Evolutionary conservation across 768 basidiomycete genomes (phyloP).

Genomic region (Lentinus brumalis): DNA sequence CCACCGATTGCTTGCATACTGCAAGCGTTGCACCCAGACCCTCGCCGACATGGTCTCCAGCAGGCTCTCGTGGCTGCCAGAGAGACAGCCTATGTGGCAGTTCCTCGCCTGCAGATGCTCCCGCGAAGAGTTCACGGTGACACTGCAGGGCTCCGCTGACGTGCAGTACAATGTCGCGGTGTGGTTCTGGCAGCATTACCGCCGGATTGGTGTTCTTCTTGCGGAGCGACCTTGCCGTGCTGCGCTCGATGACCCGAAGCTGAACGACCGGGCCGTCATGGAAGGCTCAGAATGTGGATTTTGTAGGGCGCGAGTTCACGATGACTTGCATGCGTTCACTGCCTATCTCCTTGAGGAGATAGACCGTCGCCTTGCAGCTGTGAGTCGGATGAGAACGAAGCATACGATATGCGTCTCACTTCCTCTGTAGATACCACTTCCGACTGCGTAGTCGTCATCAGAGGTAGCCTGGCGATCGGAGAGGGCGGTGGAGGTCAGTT

Average conservation of each 20-base stretch:
- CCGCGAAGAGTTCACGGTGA: neutral
- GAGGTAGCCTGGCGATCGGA: too few relatives aligned
- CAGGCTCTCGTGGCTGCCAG: neutral
- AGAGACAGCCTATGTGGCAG: neutral
- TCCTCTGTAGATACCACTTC: neutral
- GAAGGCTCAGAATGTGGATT: neutral
- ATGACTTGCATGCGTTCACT: neutral
- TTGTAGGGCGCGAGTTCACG: neutral
- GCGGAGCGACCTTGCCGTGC: neutral
- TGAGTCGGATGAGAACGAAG: neutral
- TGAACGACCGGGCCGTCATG: neutral
- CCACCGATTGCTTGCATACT: too few relatives aligned
- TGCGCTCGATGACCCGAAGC: neutral
- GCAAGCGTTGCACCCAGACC: too few relatives aligned
- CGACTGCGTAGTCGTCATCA: neutral
- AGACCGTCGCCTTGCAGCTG: neutral
- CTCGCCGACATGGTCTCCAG: neutral
- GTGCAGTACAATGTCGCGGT: neutral
- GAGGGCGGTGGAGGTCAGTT: too few relatives aligned
- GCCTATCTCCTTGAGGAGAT: neutral
- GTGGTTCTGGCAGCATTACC: conserved; percentile 5
- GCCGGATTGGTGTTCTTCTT: neutral
- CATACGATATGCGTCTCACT: neutral
- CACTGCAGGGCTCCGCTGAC: neutral
- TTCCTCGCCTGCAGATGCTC: neutral